Evolutionary conservation across 768 basidiomycete genomes (phyloP), one percentile per base, ranked within the genome.

Genomic region (Leccinum uliginosum): DNA sequence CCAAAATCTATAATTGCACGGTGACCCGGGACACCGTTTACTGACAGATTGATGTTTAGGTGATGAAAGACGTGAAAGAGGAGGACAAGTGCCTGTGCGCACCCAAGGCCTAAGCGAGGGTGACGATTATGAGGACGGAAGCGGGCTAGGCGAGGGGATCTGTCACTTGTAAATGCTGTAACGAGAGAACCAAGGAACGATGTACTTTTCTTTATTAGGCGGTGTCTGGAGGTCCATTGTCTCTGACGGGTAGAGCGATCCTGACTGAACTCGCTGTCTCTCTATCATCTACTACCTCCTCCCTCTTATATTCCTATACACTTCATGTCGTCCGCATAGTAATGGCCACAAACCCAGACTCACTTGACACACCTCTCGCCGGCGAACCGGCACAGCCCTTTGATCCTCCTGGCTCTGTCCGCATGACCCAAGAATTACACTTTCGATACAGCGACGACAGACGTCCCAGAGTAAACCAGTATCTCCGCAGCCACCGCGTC

Each of bases 381-480:
- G 78, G 67, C 74, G 58, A 73, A 61, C 66, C 61, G 19, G 67
- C 59, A 2, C 68, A 69, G 48, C 71, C 71, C 23, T 72, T 73
- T 63, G 75, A 73, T 68, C 76, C 74, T 51, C 68, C 68, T 62
- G 77, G 71, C 51, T 75, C 71, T 55, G 83, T 83, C 55, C 76
- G 76, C 54, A 83, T 82, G 61, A 82, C 83, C 34, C 68, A 74
- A 56, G 67, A 73, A 47, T 70, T 81, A 51, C 66, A 74, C 54
- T 73, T 76, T 53, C 71, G 74, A 58, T 68, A 75, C 59, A 75
- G 74, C 53, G 71, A 72, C 38, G 74, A 74, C 58, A 67, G 63
- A 73, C 77, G 71, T 10, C 71, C 71, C 44, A 82, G 86, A 74
- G 72, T 97, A 62, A 98, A 98, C 76, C 90, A 95, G 72, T 98